Evolutionary conservation across 2,329 filamentous ascomycete species (phyloP), one percentile per base, ranked within the genome.

Genomic region (Stagonosporopsis vannaccii): DNA sequence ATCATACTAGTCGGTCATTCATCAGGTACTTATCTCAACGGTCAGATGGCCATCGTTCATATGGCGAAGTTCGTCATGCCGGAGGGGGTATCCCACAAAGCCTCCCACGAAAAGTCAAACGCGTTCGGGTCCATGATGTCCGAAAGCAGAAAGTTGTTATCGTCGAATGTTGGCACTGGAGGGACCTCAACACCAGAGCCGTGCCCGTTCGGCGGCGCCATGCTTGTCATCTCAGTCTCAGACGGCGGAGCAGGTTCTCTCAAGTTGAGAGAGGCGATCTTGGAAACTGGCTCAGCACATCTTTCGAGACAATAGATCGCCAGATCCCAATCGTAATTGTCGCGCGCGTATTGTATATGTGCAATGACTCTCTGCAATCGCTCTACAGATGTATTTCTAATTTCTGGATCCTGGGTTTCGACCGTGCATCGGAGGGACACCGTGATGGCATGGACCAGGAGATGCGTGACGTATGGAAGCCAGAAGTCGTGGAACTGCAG

Each of bases 241-340:
- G 62, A 59, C 13, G 60, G 60, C n/a, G 55, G 55, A 2, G 33
- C 55, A 2, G 64, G 63, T 39, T 67, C 60, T n/a, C 63, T 56
- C 9, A 60, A 59, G 36, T 69, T 70, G 7, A 73, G 48, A 11
- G 67, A 66, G 6, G 71, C 72, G n/a, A 78, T 73, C 48, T 69
- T 73, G 6, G 66, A 62, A 15, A 78, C 74, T 0, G 75, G 66
- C 55, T 75, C 74, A 4, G 70, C 66, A 46, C 75, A 78, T 19
- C 75, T 58, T 37, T 84, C 81, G 3, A 85, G 69, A 40, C 81
- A 84, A 69, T 83, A 84, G 44, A 82, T 79, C 7, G 82, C 82
- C 8, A 85, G 77, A 59, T 85, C 83, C 82, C 83, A 85, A 45
- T 82, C 79, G 62, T 82, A 79, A 46, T 82, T 79, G 26, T 80